These are phyloP conservation scores for Fusarium keratoplasticum DNA, from an alignment of 2,329 filamentous ascomycete species.

Conservation along the genomic window DNA sequence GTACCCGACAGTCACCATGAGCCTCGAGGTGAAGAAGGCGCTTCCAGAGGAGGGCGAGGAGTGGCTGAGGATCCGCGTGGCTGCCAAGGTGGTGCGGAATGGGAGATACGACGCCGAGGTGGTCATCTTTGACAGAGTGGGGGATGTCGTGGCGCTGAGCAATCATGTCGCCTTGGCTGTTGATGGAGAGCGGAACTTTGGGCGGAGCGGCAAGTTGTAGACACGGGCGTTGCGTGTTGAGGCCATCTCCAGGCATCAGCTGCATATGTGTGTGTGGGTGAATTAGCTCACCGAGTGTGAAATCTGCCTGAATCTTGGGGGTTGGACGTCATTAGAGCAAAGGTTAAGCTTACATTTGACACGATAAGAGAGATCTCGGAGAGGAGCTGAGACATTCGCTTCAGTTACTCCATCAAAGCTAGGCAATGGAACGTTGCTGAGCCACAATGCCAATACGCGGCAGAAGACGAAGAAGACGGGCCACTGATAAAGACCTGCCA, in stretches of 20 bases:
- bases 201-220: slow-evolving; percentile 52
- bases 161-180: slow-evolving; percentile 48
- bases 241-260: neutral
- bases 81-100: slow-evolving; percentile 74
- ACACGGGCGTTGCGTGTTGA: neutral
- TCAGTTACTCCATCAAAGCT: neutral
- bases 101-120: slow-evolving; percentile 82
- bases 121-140: slow-evolving; percentile 66
- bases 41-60: slow-evolving; percentile 76
- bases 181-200: slow-evolving; percentile 40
- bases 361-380: neutral
- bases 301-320: too few relatives aligned
- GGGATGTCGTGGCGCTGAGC: slow-evolving; percentile 47
- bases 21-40: slow-evolving; percentile 80
- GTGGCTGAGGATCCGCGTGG: slow-evolving; percentile 76
- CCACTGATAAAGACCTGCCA: neutral
- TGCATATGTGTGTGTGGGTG: neutral
- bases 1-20: slow-evolving; percentile 82
- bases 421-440: neutral
- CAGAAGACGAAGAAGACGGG: neutral
- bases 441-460: neutral
- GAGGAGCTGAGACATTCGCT: neutral
- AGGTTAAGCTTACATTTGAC: neutral
- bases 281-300: neutral
- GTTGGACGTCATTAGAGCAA: too few relatives aligned